Percentiles rank a stretch among this genome's conserved stretches.
Evolutionary conservation across 768 basidiomycete species (phyloP).

Genomic region (Lentinula edodes): DNA sequence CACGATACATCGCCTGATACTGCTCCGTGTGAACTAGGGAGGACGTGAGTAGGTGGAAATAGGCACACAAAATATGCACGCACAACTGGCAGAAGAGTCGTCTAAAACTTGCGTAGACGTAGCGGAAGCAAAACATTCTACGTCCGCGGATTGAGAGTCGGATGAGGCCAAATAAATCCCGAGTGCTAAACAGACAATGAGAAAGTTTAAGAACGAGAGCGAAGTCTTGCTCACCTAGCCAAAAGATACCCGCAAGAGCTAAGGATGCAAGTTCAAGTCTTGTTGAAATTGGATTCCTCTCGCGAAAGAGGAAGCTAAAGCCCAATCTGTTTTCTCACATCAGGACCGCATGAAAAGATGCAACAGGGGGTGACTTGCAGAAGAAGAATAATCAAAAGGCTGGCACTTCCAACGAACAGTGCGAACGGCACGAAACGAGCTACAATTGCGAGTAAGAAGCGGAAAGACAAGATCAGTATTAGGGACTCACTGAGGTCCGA

Average conservation of each 20-base stretch:
- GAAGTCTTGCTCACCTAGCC: conserved; percentile 55
- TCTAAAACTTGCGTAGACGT: conserved; percentile 46
- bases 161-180: conserved; percentile 69
- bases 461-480: background rate
- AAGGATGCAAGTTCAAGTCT: conserved; percentile 66
- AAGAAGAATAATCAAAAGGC: conserved; percentile 58
- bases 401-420: conserved; percentile 71
- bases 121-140: conserved; percentile 69
- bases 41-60: conserved; percentile 9
- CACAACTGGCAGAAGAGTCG: conserved; percentile 59
- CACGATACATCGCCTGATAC: conserved; percentile 85
- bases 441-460: conserved; percentile 21
- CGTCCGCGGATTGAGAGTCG: conserved; percentile 73
- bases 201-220: background rate
- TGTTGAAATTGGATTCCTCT: conserved; percentile 74
- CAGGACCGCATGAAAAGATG: background rate
- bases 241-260: conserved; percentile 68
- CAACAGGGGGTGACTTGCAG: conserved; percentile 42
- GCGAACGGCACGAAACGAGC: conserved; percentile 87
- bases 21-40: conserved; percentile 72
- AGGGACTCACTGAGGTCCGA: conserved; percentile 71
- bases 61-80: conserved; percentile 22
- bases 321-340: conserved; percentile 40
- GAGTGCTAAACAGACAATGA: conserved; percentile 44
- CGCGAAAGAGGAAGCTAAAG: conserved; percentile 57